These are phyloP conservation scores for Crithidia thermophila DNA, from an alignment of 208 protist genomes.

Conservation along the genomic window DNA sequence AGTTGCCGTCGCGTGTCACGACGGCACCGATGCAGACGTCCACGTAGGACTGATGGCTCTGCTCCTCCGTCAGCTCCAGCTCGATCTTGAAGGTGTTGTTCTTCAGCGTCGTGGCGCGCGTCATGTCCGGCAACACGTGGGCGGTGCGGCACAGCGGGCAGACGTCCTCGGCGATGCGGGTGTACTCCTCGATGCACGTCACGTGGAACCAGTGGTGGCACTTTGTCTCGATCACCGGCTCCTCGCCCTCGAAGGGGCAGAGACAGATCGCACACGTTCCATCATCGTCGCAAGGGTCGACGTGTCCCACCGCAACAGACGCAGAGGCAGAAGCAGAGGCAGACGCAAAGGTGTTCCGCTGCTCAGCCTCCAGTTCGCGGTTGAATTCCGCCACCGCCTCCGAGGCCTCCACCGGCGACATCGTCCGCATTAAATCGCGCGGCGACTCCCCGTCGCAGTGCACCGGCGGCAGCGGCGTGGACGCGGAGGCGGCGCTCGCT, in stretches of 20 bases:
- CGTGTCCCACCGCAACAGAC: too few species aligned
- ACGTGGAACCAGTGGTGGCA: slow-evolving; percentile 79
- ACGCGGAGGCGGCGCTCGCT: neutral
- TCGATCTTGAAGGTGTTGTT: slow-evolving; percentile 42
- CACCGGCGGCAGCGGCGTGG: neutral
- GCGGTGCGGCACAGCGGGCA: slow-evolving; percentile 64
- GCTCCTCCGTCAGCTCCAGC: slow-evolving; percentile 31
- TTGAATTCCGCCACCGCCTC: neutral
- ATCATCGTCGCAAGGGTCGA: too few species aligned
- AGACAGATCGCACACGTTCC: slow-evolving; percentile 64
- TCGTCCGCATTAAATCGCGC: slow-evolving; percentile 10
- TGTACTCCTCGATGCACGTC: slow-evolving; percentile 56
- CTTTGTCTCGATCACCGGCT: slow-evolving; percentile 46
- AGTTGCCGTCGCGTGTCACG: slow-evolving; percentile 39
- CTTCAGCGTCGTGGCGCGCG: slow-evolving; percentile 18
- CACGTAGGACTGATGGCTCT: slow-evolving; percentile 24
- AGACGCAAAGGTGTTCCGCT: too few species aligned
- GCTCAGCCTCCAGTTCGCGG: too few species aligned
- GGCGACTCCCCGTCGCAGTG: neutral
- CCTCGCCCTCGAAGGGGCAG: slow-evolving; percentile 31
- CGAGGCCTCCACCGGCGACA: neutral
- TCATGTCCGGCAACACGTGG: slow-evolving; percentile 44
- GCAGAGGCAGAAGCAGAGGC: too few species aligned
- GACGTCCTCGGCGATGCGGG: slow-evolving; percentile 38
- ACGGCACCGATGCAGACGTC: slow-evolving; percentile 49